Conservation (phyloP, 2,329 filamentous ascomycete genomes). For the Fusarium newnesense region DNA sequence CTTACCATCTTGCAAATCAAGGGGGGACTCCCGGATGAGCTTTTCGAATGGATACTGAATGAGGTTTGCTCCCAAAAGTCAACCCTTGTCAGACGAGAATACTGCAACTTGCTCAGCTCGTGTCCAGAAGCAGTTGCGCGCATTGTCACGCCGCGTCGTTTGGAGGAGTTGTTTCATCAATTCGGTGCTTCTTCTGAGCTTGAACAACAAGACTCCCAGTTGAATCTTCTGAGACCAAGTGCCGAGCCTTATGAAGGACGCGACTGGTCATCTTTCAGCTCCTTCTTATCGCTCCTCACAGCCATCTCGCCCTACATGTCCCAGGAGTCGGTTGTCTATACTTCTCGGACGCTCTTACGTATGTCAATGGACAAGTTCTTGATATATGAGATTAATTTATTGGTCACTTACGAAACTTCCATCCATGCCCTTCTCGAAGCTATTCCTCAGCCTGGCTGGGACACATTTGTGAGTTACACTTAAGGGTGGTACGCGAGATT, state of each 20-base stretch:
- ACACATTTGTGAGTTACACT: slow-evolving; percentile 53
- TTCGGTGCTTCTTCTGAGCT: slow-evolving; percentile 67
- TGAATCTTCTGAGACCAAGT: slow-evolving; percentile 35
- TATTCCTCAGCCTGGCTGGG: slow-evolving; percentile 53
- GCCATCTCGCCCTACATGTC: slow-evolving; percentile 51
- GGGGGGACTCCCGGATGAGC: slow-evolving; percentile 65
- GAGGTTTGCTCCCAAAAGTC: slow-evolving; percentile 67
- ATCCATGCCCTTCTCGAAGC: slow-evolving; percentile 56
- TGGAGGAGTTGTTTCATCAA: slow-evolving; percentile 65
- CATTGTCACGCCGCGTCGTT: slow-evolving; percentile 56
- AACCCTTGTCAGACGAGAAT: slow-evolving; percentile 67
- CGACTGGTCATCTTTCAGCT: slow-evolving; percentile 58
- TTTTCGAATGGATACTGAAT: slow-evolving; percentile 74
- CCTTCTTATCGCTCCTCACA: slow-evolving; percentile 56
- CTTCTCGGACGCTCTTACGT: slow-evolving; percentile 61
- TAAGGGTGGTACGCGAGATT: not conserved
- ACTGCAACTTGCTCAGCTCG: slow-evolving; percentile 64
- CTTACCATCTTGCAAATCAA: slow-evolving; percentile 57
- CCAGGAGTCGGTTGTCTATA: slow-evolving; percentile 50
- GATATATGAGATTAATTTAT: slow-evolving; percentile 54
- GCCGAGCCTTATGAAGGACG: slow-evolving; percentile 49
- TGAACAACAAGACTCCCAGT: slow-evolving; percentile 40
- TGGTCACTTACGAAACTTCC: slow-evolving; percentile 54
- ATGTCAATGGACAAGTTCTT: slow-evolving; percentile 66
- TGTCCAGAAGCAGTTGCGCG: slow-evolving; percentile 56